Conservation (phyloP, 2,329 filamentous ascomycete genomes). For the Ceratocystis harringtonii region DNA sequence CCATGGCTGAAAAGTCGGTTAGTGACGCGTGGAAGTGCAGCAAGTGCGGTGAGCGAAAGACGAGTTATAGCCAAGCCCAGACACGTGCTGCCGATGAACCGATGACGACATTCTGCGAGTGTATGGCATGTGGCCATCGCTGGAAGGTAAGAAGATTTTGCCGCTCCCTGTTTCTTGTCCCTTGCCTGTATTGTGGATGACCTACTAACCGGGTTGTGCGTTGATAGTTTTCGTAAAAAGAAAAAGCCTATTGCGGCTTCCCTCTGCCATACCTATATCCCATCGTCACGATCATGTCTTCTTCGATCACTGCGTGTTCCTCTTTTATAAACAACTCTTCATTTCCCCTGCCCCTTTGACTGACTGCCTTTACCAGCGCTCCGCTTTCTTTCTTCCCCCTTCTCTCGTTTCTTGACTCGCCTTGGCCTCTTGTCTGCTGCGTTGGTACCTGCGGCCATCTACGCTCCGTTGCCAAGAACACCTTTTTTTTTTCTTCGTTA, state of each 20-base stretch:
- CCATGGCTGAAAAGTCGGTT: conserved; percentile 81
- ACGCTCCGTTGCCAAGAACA: neutral
- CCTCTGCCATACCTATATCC: neutral
- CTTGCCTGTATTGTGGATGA: neutral
- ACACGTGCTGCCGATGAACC: conserved; percentile 92
- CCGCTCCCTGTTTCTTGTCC: neutral
- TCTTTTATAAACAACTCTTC: neutral
- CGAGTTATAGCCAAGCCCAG: conserved; percentile 92
- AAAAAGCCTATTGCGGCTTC: neutral
- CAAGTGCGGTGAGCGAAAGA: conserved; percentile 84
- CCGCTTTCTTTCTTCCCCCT: conserved; percentile 11
- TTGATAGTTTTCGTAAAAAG: conserved; percentile 14
- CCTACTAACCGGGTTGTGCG: neutral
- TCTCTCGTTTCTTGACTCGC: conserved; percentile 12
- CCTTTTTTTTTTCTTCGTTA: neutral
- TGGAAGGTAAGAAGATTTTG: conserved; percentile 47
- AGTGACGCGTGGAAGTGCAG: conserved; percentile 76
- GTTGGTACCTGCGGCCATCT: neutral
- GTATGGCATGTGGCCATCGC: conserved; percentile 51
- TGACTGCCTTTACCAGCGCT: neutral
- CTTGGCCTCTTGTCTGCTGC: neutral
- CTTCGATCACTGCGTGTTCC: neutral
- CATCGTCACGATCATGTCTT: neutral
- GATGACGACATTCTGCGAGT: conserved; percentile 64
- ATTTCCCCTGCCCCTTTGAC: neutral